Evolutionary conservation across 2,329 filamentous ascomycete species (phyloP).

Genomic region (Cadophora malorum): DNA sequence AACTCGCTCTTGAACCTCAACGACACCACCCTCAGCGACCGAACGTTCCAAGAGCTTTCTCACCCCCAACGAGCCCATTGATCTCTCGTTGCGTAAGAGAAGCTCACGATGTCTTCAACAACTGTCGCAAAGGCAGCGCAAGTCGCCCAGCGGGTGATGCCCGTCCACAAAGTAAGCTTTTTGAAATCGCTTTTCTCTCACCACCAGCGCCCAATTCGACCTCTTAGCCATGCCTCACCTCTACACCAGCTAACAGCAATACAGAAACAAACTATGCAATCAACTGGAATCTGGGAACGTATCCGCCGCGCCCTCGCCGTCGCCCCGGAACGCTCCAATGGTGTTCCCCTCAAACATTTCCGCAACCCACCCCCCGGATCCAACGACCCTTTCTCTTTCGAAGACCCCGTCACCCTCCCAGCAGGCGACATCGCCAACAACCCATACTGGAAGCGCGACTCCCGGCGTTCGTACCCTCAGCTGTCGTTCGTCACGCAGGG

Average conservation of each 20-base stretch:
- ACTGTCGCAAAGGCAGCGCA: slow-evolving; percentile 64
- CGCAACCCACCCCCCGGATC: slow-evolving; percentile 83
- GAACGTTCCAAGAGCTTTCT: slow-evolving; percentile 10
- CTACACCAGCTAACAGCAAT: slow-evolving; percentile 34
- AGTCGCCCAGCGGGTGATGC: slow-evolving; percentile 59
- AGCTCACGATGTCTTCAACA: slow-evolving; percentile 52
- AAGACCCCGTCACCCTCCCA: slow-evolving; percentile 84
- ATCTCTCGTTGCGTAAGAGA: slow-evolving; percentile 29
- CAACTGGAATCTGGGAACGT: slow-evolving; percentile 84
- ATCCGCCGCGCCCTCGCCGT: slow-evolving; percentile 81
- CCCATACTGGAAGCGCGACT: slow-evolving; percentile 95
- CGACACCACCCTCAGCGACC: slow-evolving; percentile 15
- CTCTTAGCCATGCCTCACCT: slow-evolving; percentile 17
- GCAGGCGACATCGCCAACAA: slow-evolving; percentile 89
- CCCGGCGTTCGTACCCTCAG: slow-evolving; percentile 80
- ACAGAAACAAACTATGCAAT: slow-evolving; percentile 96
- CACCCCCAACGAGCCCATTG: slow-evolving; percentile 39
- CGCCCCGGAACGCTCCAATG: slow-evolving; percentile 87
- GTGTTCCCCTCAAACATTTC: slow-evolving; percentile 92
- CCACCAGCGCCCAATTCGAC: slow-evolving; percentile 24
- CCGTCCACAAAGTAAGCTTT: slow-evolving; percentile 62
- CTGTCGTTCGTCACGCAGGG: slow-evolving; percentile 82
- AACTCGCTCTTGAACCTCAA: slow-evolving; percentile 24
- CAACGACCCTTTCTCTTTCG: slow-evolving; percentile 73
- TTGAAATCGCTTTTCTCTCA: slow-evolving; percentile 29